Base-by-base conservation (phyloP, 495 filamentous ascomycete species). In the Penicillium paradoxum region DNA sequence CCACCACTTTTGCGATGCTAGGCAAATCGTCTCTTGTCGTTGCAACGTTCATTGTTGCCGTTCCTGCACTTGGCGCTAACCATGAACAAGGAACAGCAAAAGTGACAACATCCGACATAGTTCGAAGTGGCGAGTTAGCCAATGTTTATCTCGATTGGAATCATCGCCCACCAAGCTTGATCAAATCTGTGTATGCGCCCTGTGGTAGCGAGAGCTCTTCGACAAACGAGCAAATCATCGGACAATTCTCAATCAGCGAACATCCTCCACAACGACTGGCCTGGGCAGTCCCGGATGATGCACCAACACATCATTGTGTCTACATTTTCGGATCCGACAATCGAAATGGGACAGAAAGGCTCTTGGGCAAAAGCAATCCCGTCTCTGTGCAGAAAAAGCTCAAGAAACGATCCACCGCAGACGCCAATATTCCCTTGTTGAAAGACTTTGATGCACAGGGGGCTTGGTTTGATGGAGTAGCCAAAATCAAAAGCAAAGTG, bases 391-490 rank as follows among this genome's bases (percentile, higher is more conserved):
- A 52, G 18, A 44, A 33, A 21, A 46, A 40, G 17, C 21, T 37
- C 3, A 27, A 37, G 11, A 52, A 52, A 14, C 30, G 54, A 52
- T 56, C 54, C 7, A 37, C 36, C 2, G 54, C 56, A 7, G 52
- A 56, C n/a, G 51, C 61, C 15, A 19, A 46, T 11, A 46, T 46
- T 18, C 56, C 56, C 5, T 41, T 58, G n/a, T 37, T 63, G 22
- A 47, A 62, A 11, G 59, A 62, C 45, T 65, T 65, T 29, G 62
- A 65, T 40, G 45, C 62, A 2, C 56, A 62, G 2, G 59, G 63
- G 17, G 51, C 63, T 6, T 66, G 63, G 63, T 66, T 64, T 24
- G 57, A 66, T 30, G 63, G 63, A 22, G 63, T 66, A 11, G 52
- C 57, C 11, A 34, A 44, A 25, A 58, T 66, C 46, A 61, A 56